A percentile compares a stretch with the other conserved stretches of the same genome.
phyloP scores from a whole-genome alignment of 2,329 filamentous ascomycete species.

The Parafenestella ontariensis region DNA sequence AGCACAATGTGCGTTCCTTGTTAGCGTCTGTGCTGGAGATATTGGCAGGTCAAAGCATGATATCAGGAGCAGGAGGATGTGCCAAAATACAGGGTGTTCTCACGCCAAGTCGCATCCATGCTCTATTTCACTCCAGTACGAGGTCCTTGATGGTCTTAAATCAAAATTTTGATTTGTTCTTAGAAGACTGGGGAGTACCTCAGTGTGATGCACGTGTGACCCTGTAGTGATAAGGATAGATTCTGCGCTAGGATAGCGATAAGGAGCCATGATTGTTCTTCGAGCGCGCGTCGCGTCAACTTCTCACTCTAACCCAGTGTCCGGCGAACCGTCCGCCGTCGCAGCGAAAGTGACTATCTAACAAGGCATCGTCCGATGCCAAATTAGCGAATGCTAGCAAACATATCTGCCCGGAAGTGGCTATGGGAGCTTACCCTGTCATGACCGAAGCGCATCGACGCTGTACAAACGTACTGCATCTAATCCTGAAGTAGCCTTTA shows the following conservation, averaged over 20 bases:
- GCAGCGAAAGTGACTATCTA: slow-evolving; percentile 25
- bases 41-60: not conserved
- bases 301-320: not conserved
- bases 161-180: too few species aligned
- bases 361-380: slow-evolving; percentile 29
- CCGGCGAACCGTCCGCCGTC: slow-evolving; percentile 5
- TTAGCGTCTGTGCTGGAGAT: not conserved
- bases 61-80: slow-evolving; percentile 1
- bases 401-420: slow-evolving; percentile 40
- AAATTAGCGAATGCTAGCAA: slow-evolving; percentile 46
- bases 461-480: not conserved
- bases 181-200: too few species aligned
- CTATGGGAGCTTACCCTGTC: slow-evolving; percentile 45
- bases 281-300: too few species aligned
- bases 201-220: too few species aligned
- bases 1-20: slow-evolving; percentile 2
- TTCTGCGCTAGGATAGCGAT: too few species aligned
- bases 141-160: too few species aligned
- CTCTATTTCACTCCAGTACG: too few species aligned
- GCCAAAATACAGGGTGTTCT: not conserved
- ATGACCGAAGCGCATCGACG: slow-evolving; percentile 1
- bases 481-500: not conserved
- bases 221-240: too few species aligned
- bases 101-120: too few species aligned
- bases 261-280: too few species aligned